These are phyloP conservation scores for Stenogyne calaminthoides DNA, from an alignment of 305 asterid species.

Conservation along the genomic window DNA sequence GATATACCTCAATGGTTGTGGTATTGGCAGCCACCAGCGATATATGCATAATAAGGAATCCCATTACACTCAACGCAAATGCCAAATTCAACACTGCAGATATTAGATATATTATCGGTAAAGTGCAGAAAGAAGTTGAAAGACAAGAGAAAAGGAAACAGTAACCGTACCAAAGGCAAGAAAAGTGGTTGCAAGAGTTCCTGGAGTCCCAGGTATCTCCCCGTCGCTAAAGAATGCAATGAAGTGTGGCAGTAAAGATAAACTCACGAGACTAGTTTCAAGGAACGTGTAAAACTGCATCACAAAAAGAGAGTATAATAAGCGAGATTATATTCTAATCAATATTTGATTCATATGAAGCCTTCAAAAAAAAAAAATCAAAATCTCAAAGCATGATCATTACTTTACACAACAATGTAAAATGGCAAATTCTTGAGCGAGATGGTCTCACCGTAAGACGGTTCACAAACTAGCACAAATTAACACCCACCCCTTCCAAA, in stretches of 20 bases:
- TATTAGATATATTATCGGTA: conserved; percentile 25
- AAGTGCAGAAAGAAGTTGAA: neutral
- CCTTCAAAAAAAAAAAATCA: neutral
- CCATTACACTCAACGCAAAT: conserved; percentile 92
- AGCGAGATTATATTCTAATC: conserved; percentile 12
- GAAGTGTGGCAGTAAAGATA: conserved; percentile 78
- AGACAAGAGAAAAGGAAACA: conserved; percentile 9
- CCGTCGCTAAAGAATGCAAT: conserved; percentile 91
- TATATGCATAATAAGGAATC: conserved; percentile 95
- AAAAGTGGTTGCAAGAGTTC: conserved; percentile 91
- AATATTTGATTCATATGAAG: neutral
- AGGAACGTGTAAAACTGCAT: conserved; percentile 92
- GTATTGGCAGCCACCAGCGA: conserved; percentile 88
- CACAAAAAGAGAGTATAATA: conserved; percentile 27
- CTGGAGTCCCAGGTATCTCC: conserved; percentile 90
- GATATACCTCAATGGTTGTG: conserved; percentile 90
- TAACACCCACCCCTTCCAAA: too few relatives aligned
- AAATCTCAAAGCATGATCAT: neutral
- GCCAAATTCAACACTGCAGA: conserved; percentile 84
- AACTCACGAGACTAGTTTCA: conserved; percentile 80
- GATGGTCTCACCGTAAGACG: too few relatives aligned
- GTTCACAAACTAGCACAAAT: too few relatives aligned
- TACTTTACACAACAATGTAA: neutral
- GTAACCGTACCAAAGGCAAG: conserved; percentile 74
- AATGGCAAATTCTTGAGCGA: too few relatives aligned